Evolutionary conservation across 1,284 basidiomycete species (phyloP).

Genomic region (Pterulicium gracile): DNA sequence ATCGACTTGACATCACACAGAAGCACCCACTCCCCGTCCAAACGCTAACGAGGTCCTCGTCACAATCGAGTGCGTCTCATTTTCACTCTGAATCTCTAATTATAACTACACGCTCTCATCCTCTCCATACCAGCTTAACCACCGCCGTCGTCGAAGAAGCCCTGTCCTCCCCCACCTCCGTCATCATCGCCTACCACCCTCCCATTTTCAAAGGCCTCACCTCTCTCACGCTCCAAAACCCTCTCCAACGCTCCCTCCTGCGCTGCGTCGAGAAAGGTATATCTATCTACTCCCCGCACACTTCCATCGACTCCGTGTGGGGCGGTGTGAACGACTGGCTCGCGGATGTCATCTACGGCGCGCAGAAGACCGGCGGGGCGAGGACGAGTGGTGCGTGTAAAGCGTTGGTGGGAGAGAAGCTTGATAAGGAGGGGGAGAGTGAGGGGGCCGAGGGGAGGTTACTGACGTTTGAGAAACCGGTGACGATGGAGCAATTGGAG

Average conservation of each 20-base stretch:
- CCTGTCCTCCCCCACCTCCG: slow-evolving; percentile 45
- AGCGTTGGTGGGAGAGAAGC: slow-evolving; percentile 29
- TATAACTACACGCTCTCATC: too few relatives aligned
- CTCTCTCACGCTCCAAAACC: slow-evolving; percentile 67
- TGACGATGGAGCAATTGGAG: slow-evolving; percentile 50
- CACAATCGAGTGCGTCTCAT: slow-evolving; percentile 68
- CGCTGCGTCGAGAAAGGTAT: slow-evolving; percentile 74
- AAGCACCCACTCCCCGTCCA: slow-evolving; percentile 4
- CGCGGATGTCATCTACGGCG: slow-evolving; percentile 30
- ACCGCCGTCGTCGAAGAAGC: slow-evolving; percentile 72
- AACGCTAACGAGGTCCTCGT: slow-evolving; percentile 38
- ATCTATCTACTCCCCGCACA: slow-evolving; percentile 83
- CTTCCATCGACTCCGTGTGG: slow-evolving; percentile 70
- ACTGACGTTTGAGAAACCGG: slow-evolving; percentile 45
- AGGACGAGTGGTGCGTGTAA: too few relatives aligned
- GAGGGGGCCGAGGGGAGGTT: slow-evolving; percentile 63
- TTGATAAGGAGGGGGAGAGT: slow-evolving; percentile 21
- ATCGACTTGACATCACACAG: not conserved
- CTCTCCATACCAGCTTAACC: slow-evolving; percentile 52
- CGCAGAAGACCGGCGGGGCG: slow-evolving; percentile 12
- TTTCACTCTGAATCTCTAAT: slow-evolving; percentile 6
- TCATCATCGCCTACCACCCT: slow-evolving; percentile 84
- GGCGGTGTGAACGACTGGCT: slow-evolving; percentile 88
- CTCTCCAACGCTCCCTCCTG: slow-evolving; percentile 75
- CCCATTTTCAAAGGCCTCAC: slow-evolving; percentile 80